phyloP scores from a whole-genome alignment of 257 asterid genomes.

The Rehmannia glutinosa region DNA sequence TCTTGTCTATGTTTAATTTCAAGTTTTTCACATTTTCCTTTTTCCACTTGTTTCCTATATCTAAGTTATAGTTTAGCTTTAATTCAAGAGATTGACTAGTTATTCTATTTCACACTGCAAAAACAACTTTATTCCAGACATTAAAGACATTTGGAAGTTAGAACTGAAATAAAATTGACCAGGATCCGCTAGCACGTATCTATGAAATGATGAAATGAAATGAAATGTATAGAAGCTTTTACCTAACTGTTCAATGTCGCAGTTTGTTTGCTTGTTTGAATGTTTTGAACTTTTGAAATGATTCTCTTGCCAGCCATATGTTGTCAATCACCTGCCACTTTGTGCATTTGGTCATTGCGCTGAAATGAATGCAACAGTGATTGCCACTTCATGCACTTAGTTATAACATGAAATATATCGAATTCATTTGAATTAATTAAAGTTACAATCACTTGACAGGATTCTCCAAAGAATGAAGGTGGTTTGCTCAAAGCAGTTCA shows the following conservation, averaged over 20 bases:
- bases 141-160: not conserved
- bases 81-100: not conserved
- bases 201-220: not conserved
- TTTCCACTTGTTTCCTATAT: not conserved
- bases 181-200: not conserved
- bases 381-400: constrained; percentile 2
- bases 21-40: not conserved
- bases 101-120: not conserved
- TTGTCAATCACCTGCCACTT: not conserved
- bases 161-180: not conserved
- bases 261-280: not conserved
- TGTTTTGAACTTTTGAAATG: not conserved
- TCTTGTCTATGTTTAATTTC: constrained; percentile 3
- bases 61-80: not conserved
- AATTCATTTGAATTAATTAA: not conserved
- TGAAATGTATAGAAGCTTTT: not conserved
- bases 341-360: constrained; percentile 10
- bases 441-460: constrained; percentile 36
- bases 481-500: constrained; percentile 73
- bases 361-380: not conserved
- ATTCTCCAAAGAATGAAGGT: constrained; percentile 75
- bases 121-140: not conserved
- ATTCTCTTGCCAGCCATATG: not conserved
- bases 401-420: not conserved
- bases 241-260: not conserved